Conservation (phyloP, 257 asterid species). For the Lavandula angustifolia region DNA sequence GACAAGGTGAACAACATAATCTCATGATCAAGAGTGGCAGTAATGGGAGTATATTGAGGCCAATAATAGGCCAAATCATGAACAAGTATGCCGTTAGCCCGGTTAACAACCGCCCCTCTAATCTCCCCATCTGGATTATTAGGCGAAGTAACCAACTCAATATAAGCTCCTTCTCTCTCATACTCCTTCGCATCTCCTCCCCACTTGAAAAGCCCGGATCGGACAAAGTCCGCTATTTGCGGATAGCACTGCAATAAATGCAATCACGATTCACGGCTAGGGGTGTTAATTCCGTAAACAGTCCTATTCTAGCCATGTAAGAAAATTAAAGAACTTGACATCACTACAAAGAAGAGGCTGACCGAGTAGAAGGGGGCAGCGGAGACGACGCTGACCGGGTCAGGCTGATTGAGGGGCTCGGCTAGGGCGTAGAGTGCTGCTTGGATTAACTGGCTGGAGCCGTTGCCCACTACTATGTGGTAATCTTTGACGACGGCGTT, state of each 20-base stretch:
- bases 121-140: slow-evolving; percentile 65
- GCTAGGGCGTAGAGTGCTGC: slow-evolving; percentile 70
- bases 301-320: too few relatives aligned
- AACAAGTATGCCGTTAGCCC: slow-evolving; percentile 44
- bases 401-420: slow-evolving; percentile 27
- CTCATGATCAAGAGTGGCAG: slow-evolving; percentile 53
- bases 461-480: slow-evolving; percentile 60
- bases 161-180: slow-evolving; percentile 46
- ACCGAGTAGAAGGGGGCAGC: slow-evolving; percentile 80
- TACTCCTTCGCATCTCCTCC: slow-evolving; percentile 63
- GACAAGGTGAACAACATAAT: slow-evolving; percentile 79
- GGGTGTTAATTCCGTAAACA: too few relatives aligned
- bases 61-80: slow-evolving; percentile 86
- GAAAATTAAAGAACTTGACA: too few relatives aligned
- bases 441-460: slow-evolving; percentile 74
- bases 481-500: slow-evolving; percentile 54
- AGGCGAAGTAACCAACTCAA: slow-evolving; percentile 78
- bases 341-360: background rate
- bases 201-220: slow-evolving; percentile 64
- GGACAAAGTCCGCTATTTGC: slow-evolving; percentile 44
- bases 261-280: too few relatives aligned
- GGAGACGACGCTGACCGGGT: slow-evolving; percentile 54
- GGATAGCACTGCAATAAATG: slow-evolving; percentile 58
- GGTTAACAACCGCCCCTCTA: slow-evolving; percentile 50
- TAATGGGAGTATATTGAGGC: slow-evolving; percentile 78